Conservation (phyloP, 75 land plant species). For the Cupressus sempervirens region DNA sequence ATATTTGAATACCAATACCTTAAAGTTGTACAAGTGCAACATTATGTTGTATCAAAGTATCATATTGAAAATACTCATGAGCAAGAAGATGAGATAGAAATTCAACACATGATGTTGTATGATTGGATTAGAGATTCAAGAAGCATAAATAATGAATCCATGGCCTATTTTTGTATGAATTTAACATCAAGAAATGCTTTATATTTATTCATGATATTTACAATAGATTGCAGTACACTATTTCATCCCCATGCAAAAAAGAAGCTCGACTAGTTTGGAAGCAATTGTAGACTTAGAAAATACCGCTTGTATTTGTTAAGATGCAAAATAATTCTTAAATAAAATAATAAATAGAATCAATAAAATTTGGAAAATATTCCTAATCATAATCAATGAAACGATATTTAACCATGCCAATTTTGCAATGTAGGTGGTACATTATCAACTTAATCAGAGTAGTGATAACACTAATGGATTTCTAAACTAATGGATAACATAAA, state of each 20-base stretch:
- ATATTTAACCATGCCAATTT: slow-evolving; percentile 42
- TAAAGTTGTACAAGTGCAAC: slow-evolving; percentile 34
- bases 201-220: slow-evolving; percentile 42
- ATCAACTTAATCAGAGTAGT: slow-evolving; percentile 44
- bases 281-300: slow-evolving; percentile 34
- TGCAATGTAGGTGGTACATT: slow-evolving; percentile 28
- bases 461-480: slow-evolving; percentile 36
- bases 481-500: slow-evolving; percentile 19
- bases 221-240: slow-evolving; percentile 38
- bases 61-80: no score
- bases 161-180: slow-evolving; percentile 32
- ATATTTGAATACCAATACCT: slow-evolving; percentile 32
- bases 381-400: slow-evolving; percentile 39
- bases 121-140: slow-evolving; percentile 41
- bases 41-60: slow-evolving; percentile 32
- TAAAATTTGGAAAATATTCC: slow-evolving; percentile 21
- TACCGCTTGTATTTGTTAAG: slow-evolving; percentile 39
- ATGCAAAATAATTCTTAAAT: slow-evolving; percentile 37
- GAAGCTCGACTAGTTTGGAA: slow-evolving; percentile 31
- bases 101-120: slow-evolving; percentile 44
- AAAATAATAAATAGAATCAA: slow-evolving; percentile 36
- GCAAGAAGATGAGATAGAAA: slow-evolving; percentile 33
- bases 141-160: slow-evolving; percentile 33
- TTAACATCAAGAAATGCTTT: slow-evolving; percentile 21
- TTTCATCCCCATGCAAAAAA: slow-evolving; percentile 44